A percentile compares a stretch with the other conserved stretches of the same genome.
phyloP scores from a whole-genome alignment of 176 grass and related monocot species.

The Saccharum spontaneum region DNA sequence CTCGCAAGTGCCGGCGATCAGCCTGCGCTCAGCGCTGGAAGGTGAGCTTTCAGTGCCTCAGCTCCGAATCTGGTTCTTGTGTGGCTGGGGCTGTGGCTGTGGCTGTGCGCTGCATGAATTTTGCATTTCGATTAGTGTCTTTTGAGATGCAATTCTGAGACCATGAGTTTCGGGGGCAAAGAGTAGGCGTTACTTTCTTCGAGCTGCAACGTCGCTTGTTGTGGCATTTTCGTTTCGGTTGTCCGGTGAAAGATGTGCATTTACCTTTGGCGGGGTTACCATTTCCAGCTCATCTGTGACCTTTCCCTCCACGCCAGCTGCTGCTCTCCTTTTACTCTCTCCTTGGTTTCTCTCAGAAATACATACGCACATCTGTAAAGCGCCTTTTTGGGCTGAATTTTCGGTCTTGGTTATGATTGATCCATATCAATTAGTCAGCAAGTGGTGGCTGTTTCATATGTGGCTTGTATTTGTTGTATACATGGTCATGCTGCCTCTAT shows the following conservation, averaged over 20 bases:
- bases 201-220: not conserved
- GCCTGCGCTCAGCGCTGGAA: constrained; percentile 7
- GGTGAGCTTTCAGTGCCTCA: constrained; percentile 3
- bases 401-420: not conserved
- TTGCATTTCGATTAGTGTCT: not conserved
- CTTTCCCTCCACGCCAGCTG: not conserved
- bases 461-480: not conserved
- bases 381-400: not conserved
- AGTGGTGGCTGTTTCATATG: constrained; percentile 14
- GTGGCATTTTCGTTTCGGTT: constrained; percentile 26
- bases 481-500: not conserved
- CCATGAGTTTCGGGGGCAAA: not conserved
- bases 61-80: not conserved
- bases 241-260: not conserved
- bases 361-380: not conserved
- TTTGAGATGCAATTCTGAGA: not conserved
- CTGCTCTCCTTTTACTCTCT: not conserved
- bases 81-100: not conserved
- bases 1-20: not conserved
- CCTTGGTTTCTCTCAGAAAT: constrained; percentile 6
- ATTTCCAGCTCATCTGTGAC: not conserved
- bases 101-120: not conserved
- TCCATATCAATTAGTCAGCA: not conserved
- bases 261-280: not conserved
- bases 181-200: not conserved